Evolutionary conservation across 768 basidiomycete genomes (phyloP).

Genomic region (Tylopilus cervinicoccineus): DNA sequence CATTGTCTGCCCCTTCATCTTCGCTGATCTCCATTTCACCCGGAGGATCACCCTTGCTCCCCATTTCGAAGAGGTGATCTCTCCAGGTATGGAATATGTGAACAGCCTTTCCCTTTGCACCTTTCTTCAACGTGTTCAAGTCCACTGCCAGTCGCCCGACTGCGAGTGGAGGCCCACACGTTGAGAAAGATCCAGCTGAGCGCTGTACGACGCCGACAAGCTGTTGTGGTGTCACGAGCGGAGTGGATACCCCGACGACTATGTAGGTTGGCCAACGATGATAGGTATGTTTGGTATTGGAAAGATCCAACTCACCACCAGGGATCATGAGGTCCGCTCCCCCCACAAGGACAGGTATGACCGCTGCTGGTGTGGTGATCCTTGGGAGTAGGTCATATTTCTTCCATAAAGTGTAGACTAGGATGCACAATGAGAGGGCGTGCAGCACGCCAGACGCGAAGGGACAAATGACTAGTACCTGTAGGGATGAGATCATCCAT

Average conservation of each 20-base stretch:
- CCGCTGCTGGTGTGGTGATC: slow-evolving; percentile 66
- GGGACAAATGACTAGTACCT: slow-evolving; percentile 25
- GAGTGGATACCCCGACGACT: slow-evolving; percentile 56
- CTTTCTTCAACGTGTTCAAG: slow-evolving; percentile 43
- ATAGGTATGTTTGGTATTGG: neutral
- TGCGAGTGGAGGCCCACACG: slow-evolving; percentile 52
- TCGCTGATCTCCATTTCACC: slow-evolving; percentile 31
- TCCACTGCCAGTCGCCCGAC: slow-evolving; percentile 69
- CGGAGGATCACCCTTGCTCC: slow-evolving; percentile 57
- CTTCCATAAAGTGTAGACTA: slow-evolving; percentile 80
- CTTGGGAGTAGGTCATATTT: slow-evolving; percentile 62
- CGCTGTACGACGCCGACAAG: slow-evolving; percentile 63
- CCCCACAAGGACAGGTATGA: slow-evolving; percentile 64
- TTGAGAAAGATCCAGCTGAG: slow-evolving; percentile 28
- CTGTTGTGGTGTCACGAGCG: slow-evolving; percentile 38
- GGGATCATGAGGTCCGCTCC: slow-evolving; percentile 92
- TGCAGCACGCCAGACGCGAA: neutral
- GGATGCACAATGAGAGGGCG: neutral
- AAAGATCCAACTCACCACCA: slow-evolving; percentile 51
- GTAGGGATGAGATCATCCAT: slow-evolving; percentile 72
- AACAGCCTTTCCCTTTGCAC: slow-evolving; percentile 75
- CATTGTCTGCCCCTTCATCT: slow-evolving; percentile 6
- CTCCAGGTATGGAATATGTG: slow-evolving; percentile 71
- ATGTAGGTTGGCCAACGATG: neutral
- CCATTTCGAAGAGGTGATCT: slow-evolving; percentile 72